Evolutionary conservation across 2,329 filamentous ascomycete species (phyloP), one percentile per base, ranked within the genome.

Genomic region (Monosporascus sp.): DNA sequence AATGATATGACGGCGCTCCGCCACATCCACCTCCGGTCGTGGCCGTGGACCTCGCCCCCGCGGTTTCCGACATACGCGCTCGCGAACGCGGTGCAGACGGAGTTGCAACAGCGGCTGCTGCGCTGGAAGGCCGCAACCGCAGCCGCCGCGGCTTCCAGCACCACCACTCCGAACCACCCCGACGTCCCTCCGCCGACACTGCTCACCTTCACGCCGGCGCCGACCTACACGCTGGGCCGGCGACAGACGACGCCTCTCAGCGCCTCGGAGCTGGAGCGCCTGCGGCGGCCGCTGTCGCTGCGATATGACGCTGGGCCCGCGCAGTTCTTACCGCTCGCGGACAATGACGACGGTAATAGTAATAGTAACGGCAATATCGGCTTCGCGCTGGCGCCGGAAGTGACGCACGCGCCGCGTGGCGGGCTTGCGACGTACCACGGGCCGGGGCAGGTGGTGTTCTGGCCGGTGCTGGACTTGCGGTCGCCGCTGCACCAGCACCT

Each of bases 361-460:
- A 35, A 35, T 14, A 8, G 7, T 8, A 14, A 35, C 2, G 9
- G 5, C 48, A 31, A 62, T 57, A 56, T 24, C 73, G 73, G 37
- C 61, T 54, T 49, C 49, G 50, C 40, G 52, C 75, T 71, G 61
- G 58, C 68, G 26, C 88, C 87, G 3, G 75, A 81, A n/a, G 83
- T 94, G 62, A 71, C 82, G 44, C 79, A 85, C 63, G 87, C 89
- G 16, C 80, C 85, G n/a, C 85, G 94, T 52, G 94, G 94, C 56
- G 94, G 94, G 0, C 85, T 96, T 60, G 92, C 90, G 0, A 97
- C 94, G 3, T 97, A 96, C 74, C 94, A 99, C 68, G 94, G 93
- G 0, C 94, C 93, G 0, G 93, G 93, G 0, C 94, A 99, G 69
- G 74, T 96, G 48, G 89, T 97, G 37, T 84, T 92, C n/a, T 99